Conservation (phyloP, 2,329 filamentous ascomycete genomes). For the Knufia fluminis region DNA sequence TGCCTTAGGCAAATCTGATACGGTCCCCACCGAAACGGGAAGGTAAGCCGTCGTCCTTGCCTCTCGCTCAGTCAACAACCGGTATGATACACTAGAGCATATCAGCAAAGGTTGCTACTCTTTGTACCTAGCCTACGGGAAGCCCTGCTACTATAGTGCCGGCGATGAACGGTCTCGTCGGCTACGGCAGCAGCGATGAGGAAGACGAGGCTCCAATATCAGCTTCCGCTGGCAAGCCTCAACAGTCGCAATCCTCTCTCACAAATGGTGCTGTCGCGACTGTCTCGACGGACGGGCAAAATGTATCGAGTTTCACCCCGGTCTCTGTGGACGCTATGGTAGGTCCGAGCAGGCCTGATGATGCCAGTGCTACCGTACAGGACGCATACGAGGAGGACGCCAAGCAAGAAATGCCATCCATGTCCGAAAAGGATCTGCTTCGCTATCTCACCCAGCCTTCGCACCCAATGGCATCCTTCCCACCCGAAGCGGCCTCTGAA, state of each 20-base stretch:
- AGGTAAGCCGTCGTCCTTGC: neutral
- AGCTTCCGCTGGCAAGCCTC: neutral
- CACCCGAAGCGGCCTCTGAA: constrained; percentile 38
- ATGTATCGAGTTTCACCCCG: neutral
- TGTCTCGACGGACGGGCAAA: too few relatives aligned
- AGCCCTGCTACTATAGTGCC: too few relatives aligned
- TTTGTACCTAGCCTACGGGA: too few relatives aligned
- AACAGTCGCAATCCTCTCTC: neutral
- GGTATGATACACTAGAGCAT: too few relatives aligned
- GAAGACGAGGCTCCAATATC: constrained; percentile 25
- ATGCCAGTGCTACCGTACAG: constrained; percentile 3
- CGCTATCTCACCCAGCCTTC: constrained; percentile 48
- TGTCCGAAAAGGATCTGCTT: constrained; percentile 32
- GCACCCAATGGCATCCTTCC: constrained; percentile 36
- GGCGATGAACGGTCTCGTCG: constrained; percentile 28
- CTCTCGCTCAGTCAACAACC: too few relatives aligned
- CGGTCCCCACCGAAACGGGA: too few relatives aligned
- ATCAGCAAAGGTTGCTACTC: too few relatives aligned
- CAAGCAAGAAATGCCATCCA: constrained; percentile 8
- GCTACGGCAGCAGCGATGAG: constrained; percentile 39
- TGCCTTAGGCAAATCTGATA: too few relatives aligned
- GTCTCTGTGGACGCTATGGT: constrained; percentile 13
- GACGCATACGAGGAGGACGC: constrained; percentile 10
- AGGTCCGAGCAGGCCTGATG: constrained; percentile 17
- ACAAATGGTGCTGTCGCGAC: neutral